These are phyloP conservation scores for Pinus taeda DNA, from an alignment of 75 land plant species.

Conservation along the genomic window DNA sequence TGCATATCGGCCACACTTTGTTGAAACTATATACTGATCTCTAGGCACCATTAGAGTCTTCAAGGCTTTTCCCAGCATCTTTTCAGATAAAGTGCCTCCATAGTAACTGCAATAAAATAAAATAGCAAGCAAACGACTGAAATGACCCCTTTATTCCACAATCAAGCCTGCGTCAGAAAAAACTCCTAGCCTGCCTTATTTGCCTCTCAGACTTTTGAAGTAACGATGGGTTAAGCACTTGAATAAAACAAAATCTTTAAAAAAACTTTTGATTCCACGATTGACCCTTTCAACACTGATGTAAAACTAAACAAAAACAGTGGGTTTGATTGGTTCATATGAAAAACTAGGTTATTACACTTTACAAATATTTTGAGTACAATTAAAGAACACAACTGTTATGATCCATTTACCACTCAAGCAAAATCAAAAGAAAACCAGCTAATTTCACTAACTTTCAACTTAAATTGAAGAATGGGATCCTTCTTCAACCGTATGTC, in stretches of 20 bases:
- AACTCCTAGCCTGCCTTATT: not conserved
- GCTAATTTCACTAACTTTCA: too few relatives aligned
- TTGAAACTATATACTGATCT: constrained; percentile 71
- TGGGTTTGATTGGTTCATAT: not conserved
- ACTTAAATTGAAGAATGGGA: too few relatives aligned
- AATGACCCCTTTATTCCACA: not conserved
- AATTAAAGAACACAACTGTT: not conserved
- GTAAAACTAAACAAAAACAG: not conserved
- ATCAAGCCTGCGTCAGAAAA: not conserved
- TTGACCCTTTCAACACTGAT: too few relatives aligned
- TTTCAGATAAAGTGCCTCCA: constrained; percentile 91
- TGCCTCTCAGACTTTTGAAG: not conserved
- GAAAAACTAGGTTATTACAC: not conserved
- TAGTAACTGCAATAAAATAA: constrained; percentile 51
- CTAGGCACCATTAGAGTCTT: constrained; percentile 61
- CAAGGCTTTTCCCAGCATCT: constrained; percentile 74
- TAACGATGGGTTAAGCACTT: not conserved
- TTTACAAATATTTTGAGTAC: not conserved
- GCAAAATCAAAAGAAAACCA: too few relatives aligned
- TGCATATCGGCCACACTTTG: constrained; percentile 89
- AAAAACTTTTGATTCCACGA: too few relatives aligned
- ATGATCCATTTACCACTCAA: too few relatives aligned
- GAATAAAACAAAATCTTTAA: not conserved
- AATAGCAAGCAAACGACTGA: constrained; percentile 3
- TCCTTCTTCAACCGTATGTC: too few relatives aligned